Percentiles rank a stretch among this genome's conserved stretches.
These are phyloP conservation scores for Neurospora sp. DNA, from an alignment of 495 filamentous ascomycete species.

Conservation along the genomic window DNA sequence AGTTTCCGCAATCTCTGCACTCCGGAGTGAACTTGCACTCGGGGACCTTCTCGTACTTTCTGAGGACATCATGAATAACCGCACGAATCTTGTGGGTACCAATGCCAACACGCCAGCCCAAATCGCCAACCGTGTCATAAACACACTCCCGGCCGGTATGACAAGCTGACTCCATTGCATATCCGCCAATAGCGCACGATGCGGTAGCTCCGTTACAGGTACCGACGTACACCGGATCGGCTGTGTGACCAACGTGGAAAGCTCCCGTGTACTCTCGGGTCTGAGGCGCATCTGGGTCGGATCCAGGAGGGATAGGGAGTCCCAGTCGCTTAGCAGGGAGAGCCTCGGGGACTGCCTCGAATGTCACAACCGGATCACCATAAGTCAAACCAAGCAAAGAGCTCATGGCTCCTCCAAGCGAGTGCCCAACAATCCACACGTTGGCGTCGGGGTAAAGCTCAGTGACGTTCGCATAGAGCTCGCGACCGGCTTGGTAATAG, in stretches of 20 bases:
- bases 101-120: constrained; percentile 80
- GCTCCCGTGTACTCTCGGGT: constrained; percentile 60
- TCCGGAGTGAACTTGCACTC: constrained; percentile 60
- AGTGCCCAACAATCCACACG: constrained; percentile 84
- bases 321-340: constrained; percentile 77
- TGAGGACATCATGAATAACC: constrained; percentile 78
- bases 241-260: constrained; percentile 93
- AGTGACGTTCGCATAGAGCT: constrained; percentile 88
- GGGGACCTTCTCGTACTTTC: constrained; percentile 68
- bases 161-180: constrained; percentile 85
- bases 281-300: constrained; percentile 59
- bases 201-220: constrained; percentile 85
- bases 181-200: constrained; percentile 82
- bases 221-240: constrained; percentile 91
- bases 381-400: constrained; percentile 84
- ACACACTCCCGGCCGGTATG: constrained; percentile 80
- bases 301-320: constrained; percentile 73
- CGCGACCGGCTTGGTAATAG: constrained; percentile 78
- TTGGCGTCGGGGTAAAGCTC: constrained; percentile 76
- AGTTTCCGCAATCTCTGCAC: constrained; percentile 82
- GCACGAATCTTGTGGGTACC: constrained; percentile 75
- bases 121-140: constrained; percentile 84
- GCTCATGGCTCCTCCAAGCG: constrained; percentile 78
- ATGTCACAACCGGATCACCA: constrained; percentile 77
- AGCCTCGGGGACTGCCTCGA: constrained; percentile 84